Percentiles rank a stretch among this genome's conserved stretches.
Evolutionary conservation across 371 early-diverging fungal species (phyloP).

Genomic region (Blakeslea trispora): DNA sequence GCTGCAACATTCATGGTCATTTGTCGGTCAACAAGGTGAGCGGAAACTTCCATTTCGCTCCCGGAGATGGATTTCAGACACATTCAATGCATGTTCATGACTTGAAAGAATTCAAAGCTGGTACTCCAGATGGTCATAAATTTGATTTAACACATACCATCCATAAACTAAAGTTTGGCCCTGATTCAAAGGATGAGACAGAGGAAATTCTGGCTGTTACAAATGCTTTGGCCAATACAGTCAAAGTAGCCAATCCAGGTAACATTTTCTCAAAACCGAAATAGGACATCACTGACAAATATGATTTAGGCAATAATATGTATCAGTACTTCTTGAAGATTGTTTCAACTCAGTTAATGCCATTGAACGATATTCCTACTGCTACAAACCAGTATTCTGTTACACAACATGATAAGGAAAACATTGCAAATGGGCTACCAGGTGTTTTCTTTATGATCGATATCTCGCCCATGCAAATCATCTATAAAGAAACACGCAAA

Average conservation of each 20-base stretch:
- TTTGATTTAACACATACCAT: constrained; percentile 87
- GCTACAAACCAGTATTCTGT: constrained; percentile 94
- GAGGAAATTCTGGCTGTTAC: constrained; percentile 55
- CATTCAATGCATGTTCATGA: constrained; percentile 87
- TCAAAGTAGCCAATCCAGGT: constrained; percentile 51
- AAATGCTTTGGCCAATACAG: constrained; percentile 79
- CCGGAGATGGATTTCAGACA: constrained; percentile 85
- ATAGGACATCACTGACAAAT: constrained; percentile 24
- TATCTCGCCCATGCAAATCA: constrained; percentile 96
- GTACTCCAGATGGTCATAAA: constrained; percentile 50
- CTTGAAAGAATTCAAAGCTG: constrained; percentile 57
- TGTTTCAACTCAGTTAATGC: constrained; percentile 83
- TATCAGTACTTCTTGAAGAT: constrained; percentile 95
- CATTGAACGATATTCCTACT: constrained; percentile 61
- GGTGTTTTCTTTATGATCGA: constrained; percentile 95
- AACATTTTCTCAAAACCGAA: constrained; percentile 7
- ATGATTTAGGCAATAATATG: constrained; percentile 34
- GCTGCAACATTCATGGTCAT: constrained; percentile 85
- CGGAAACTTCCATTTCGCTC: constrained; percentile 92
- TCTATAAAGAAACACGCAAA: constrained; percentile 78
- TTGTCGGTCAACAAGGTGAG: constrained; percentile 90
- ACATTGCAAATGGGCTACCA: constrained; percentile 19
- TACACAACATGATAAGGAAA: constrained; percentile 76
- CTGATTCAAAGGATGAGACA: constrained; percentile 28
- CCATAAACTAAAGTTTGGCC: constrained; percentile 75